phyloP scores from a whole-genome alignment of 805 yeast species.

The Yarrowia bubula region DNA sequence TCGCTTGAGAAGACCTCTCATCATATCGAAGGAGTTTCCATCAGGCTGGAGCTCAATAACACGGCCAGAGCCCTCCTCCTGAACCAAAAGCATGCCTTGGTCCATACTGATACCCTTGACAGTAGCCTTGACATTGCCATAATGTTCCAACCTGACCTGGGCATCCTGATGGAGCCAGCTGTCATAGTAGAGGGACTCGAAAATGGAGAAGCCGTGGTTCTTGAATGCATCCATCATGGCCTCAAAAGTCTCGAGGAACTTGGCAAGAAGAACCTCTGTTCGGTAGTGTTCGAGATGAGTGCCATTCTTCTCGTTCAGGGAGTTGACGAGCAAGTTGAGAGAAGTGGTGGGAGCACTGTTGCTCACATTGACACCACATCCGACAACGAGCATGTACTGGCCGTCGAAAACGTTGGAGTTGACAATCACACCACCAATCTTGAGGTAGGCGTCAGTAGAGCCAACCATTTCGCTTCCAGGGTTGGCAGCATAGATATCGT shows the following conservation, averaged over 20 bases:
- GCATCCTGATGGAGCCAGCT: slow-evolving; percentile 85
- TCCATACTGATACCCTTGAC: slow-evolving; percentile 81
- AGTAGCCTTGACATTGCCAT: slow-evolving; percentile 53
- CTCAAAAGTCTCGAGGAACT: slow-evolving; percentile 63
- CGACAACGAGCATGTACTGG: slow-evolving; percentile 67
- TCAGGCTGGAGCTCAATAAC: slow-evolving; percentile 83
- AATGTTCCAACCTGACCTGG: slow-evolving; percentile 62
- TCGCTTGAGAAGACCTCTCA: slow-evolving; percentile 77
- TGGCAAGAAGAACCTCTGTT: slow-evolving; percentile 59
- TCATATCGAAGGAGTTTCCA: slow-evolving; percentile 95
- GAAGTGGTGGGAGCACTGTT: slow-evolving; percentile 94
- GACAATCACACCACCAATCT: slow-evolving; percentile 80
- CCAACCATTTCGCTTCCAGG: slow-evolving; percentile 43
- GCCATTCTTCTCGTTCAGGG: slow-evolving; percentile 50
- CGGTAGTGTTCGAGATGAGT: slow-evolving; percentile 48
- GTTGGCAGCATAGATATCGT: slow-evolving; percentile 75
- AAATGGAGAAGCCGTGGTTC: slow-evolving; percentile 62
- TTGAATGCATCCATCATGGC: slow-evolving; percentile 53
- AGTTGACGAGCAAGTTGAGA: slow-evolving; percentile 63
- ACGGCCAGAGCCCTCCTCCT: slow-evolving; percentile 60
- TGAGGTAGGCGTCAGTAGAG: slow-evolving; percentile 47
- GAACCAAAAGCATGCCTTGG: slow-evolving; percentile 78
- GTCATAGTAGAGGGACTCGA: slow-evolving; percentile 68
- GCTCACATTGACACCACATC: slow-evolving; percentile 81
- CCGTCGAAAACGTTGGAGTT: slow-evolving; percentile 67